A percentile compares a stretch with the other conserved stretches of the same genome.
Conservation (phyloP, 164 flowering plant genomes). For the Kingdonia uniflora region DNA sequence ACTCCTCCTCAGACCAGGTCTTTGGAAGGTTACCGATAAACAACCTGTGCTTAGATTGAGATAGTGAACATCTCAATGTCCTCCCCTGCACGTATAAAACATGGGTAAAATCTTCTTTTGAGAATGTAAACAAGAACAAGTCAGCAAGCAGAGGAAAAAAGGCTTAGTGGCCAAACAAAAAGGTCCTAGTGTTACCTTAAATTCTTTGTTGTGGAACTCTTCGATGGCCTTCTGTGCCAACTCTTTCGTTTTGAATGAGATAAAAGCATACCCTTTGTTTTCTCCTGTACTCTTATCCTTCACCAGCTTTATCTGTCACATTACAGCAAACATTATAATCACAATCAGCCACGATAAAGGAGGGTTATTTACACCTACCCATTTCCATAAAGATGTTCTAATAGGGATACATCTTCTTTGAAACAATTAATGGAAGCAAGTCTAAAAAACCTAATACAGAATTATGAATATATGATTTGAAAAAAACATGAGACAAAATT, state of each 20-base stretch:
- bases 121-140: too few species aligned
- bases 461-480: not conserved
- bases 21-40: slow-evolving; percentile 98
- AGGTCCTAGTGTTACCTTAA: slow-evolving; percentile 37
- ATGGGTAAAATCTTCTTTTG: not conserved
- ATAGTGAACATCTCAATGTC: slow-evolving; percentile 72
- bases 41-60: slow-evolving; percentile 80
- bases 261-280: slow-evolving; percentile 83
- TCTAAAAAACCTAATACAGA: not conserved
- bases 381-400: too few species aligned
- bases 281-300: slow-evolving; percentile 80
- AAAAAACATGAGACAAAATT: not conserved
- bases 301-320: slow-evolving; percentile 59
- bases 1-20: slow-evolving; percentile 73
- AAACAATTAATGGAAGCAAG: too few species aligned
- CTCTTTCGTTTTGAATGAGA: slow-evolving; percentile 67
- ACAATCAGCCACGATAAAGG: not conserved
- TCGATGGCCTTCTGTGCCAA: slow-evolving; percentile 77
- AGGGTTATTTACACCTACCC: not conserved
- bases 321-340: not conserved
- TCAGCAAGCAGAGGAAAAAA: too few species aligned
- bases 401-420: too few species aligned
- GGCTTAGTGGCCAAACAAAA: too few species aligned
- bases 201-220: slow-evolving; percentile 64
- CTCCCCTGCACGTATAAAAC: slow-evolving; percentile 53